Evolutionary conservation across 1,284 basidiomycete genomes (phyloP), one percentile per base, ranked within the genome.

Genomic region (Irpex sp.): DNA sequence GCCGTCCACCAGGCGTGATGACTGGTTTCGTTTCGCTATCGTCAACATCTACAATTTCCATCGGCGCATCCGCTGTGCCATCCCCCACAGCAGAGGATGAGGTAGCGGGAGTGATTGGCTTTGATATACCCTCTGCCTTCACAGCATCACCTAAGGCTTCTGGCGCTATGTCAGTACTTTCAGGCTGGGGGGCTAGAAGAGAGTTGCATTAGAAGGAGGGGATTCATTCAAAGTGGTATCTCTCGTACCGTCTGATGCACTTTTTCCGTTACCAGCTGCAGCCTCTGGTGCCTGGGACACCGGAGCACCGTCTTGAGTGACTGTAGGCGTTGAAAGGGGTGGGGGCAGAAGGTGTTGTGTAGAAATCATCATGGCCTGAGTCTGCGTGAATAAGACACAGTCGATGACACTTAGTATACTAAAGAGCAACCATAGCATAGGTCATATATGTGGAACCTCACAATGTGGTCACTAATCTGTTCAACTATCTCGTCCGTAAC

Each of bases 301-400:
- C 4, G 59, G n/a, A 1, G n/a, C 59, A 24, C 24, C 27, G 38
- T 80, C 76, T 13, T 70, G 69, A 11, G 69, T 71, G 2, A 75
- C 66, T 7, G 71, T 43, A 18, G 74, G 58, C 10, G 72, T 71
- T 9, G 77, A 77, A 7, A 76, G 66, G 3, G 78, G 72, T 9
- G 78, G 73, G n/a, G 83, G 88, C 80, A 95, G 88, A 18, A 97
- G 84, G 81, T 97, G 96, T 74, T 94, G 90, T 0, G 94, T 96
- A 7, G 95, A 96, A 60, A 94, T 94, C 62, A 92, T 87, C 95
- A 97, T 97, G 1, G 94, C 95, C 75, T 90, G 89, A 9, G 94
- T 94, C 94, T 94, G 75, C 22, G 18, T 27, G 24, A 54, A 65
- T 42, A 54, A 15, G 63, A 67, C 22, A 67, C 27, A 43, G 13